Conservation (phyloP, 345 rosid species). For the Eucalyptus virginea region DNA sequence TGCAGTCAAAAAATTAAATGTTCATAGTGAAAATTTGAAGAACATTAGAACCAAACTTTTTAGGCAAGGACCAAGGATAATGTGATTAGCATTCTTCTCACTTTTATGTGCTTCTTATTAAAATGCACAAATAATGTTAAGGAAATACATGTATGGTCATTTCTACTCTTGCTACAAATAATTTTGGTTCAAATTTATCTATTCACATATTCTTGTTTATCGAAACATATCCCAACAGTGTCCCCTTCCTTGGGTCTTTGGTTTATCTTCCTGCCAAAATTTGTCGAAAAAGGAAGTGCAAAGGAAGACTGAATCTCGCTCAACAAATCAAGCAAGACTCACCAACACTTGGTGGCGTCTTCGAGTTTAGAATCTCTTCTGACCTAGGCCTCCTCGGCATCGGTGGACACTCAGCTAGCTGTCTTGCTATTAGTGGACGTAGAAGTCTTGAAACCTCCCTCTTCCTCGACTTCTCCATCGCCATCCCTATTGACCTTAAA, state of each 20-base stretch:
- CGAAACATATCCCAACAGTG: no score
- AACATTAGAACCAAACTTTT: no score
- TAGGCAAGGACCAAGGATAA: no score
- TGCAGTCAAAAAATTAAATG: no score
- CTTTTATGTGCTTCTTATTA: no score
- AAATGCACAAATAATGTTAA: no score
- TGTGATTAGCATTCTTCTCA: no score
- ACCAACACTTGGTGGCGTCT: slow-evolving; percentile 3
- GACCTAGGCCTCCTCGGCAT: slow-evolving; percentile 61
- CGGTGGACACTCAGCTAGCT: slow-evolving; percentile 26
- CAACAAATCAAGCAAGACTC: slow-evolving; percentile 42
- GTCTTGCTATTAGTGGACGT: slow-evolving; percentile 28
- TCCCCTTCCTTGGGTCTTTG: slow-evolving; percentile 27
- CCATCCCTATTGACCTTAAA: background rate
- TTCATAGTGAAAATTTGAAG: no score
- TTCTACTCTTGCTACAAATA: no score
- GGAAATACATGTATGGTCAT: no score
- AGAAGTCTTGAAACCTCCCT: slow-evolving; percentile 48
- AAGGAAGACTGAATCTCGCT: slow-evolving; percentile 42
- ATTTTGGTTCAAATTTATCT: no score
- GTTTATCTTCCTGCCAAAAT: slow-evolving; percentile 43
- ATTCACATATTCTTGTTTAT: no score
- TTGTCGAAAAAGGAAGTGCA: slow-evolving; percentile 9
- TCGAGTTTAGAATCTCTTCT: background rate
- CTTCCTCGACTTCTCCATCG: background rate